These are phyloP conservation scores for Neonothopanus nambi DNA, from an alignment of 1,284 basidiomycete genomes.

Conservation along the genomic window DNA sequence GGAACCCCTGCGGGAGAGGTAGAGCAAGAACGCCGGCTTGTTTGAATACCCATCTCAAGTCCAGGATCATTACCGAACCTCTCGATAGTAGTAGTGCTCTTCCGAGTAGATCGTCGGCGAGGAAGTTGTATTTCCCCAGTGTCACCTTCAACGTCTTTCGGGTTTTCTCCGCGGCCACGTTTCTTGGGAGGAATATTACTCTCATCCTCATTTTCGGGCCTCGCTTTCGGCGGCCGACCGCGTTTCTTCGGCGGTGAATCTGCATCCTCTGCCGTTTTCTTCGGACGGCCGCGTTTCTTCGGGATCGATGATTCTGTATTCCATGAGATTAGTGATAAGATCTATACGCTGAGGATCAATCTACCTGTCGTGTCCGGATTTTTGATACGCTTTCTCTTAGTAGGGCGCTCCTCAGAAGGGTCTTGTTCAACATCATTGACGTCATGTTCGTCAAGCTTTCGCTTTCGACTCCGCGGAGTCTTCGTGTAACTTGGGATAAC, in stretches of 20 bases:
- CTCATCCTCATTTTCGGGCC: conserved; percentile 11
- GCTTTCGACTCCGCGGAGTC: conserved; percentile 19
- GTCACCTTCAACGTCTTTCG: not conserved
- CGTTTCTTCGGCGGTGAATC: conserved; percentile 14
- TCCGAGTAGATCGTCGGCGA: no score
- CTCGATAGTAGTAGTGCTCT: no score
- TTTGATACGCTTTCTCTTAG: not conserved
- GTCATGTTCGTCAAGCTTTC: conserved; percentile 14
- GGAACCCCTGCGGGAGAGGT: no score
- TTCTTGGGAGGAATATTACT: conserved; percentile 28
- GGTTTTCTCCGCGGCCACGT: conserved; percentile 26
- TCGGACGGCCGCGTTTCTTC: conserved; percentile 25
- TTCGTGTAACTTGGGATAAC: not conserved
- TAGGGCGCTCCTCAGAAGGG: not conserved
- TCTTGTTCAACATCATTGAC: not conserved
- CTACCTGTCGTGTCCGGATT: not conserved
- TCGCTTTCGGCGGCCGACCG: conserved; percentile 18
- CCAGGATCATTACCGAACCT: no score
- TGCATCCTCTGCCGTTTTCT: conserved; percentile 6
- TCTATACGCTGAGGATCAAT: not conserved
- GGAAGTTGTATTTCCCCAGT: no score
- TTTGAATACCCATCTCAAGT: no score
- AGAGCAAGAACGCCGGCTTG: no score
- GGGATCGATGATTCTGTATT: conserved; percentile 12
- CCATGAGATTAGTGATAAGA: not conserved